Percentiles rank a stretch among this genome's conserved stretches.
Evolutionary conservation across 495 filamentous ascomycete species (phyloP).

Genomic region (Barbatosphaeria neglecta): DNA sequence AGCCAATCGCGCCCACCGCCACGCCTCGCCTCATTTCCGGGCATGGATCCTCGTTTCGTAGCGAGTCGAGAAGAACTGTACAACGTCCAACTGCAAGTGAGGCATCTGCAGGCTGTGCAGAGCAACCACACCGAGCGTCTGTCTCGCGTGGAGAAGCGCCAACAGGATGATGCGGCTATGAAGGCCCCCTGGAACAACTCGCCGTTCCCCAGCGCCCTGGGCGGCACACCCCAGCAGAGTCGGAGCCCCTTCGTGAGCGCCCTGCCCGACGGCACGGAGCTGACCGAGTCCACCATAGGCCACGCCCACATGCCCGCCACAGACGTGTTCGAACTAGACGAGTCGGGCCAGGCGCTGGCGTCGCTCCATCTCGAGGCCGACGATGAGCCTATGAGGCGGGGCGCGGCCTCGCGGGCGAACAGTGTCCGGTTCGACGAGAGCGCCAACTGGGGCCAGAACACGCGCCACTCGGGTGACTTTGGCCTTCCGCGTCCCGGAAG

Average conservation of each 20-base stretch:
- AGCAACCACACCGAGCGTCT: constrained; percentile 73
- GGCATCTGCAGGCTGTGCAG: constrained; percentile 67
- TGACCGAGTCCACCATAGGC: constrained; percentile 37
- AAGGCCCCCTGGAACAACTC: constrained; percentile 78
- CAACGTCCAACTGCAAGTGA: constrained; percentile 79
- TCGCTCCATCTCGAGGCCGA: constrained; percentile 66
- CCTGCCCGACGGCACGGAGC: constrained; percentile 6
- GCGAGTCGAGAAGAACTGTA: constrained; percentile 62
- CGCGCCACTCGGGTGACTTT: constrained; percentile 68
- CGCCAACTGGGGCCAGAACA: constrained; percentile 73
- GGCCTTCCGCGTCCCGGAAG: constrained; percentile 67
- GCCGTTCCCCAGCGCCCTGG: constrained; percentile 67
- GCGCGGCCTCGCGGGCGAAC: constrained; percentile 78
- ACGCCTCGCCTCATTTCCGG: constrained; percentile 9
- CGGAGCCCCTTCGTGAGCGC: constrained; percentile 1
- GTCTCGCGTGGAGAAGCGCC: constrained; percentile 64
- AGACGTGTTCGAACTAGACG: constrained; percentile 64
- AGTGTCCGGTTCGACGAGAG: constrained; percentile 99
- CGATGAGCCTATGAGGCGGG: constrained; percentile 75
- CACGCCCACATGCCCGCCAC: constrained; percentile 59
- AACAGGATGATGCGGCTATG: constrained; percentile 67
- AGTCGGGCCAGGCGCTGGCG: constrained; percentile 59
- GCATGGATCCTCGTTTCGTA: constrained; percentile 44
- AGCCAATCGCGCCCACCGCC: not conserved
- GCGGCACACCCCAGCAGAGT: constrained; percentile 76